Evolutionary conservation across 1,139 yeast species (phyloP).

Genomic region (Cylindricascospora bacillispora): DNA sequence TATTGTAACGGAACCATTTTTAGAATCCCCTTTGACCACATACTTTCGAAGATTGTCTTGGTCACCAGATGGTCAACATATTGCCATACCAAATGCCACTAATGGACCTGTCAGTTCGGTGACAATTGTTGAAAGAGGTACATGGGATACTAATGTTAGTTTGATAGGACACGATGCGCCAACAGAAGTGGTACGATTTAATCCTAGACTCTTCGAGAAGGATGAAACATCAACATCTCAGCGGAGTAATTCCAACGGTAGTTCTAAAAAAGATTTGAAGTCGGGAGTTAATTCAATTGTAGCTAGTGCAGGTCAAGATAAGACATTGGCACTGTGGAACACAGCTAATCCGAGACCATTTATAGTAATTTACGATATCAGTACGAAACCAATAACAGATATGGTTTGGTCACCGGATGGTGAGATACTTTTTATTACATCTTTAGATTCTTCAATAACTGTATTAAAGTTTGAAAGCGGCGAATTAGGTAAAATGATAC

Average conservation of each 20-base stretch:
- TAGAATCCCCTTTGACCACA: conserved; percentile 80
- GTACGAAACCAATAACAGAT: conserved; percentile 55
- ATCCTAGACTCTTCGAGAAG: conserved; percentile 48
- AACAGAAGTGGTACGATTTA: conserved; percentile 83
- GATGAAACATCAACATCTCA: conserved; percentile 3
- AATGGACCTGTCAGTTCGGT: conserved; percentile 93
- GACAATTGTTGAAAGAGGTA: conserved; percentile 78
- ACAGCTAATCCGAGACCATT: conserved; percentile 50
- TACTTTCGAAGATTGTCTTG: conserved; percentile 87
- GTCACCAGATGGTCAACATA: conserved; percentile 97
- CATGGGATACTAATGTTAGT: conserved; percentile 81
- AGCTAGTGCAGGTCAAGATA: conserved; percentile 75
- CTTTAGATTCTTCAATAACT: conserved; percentile 76
- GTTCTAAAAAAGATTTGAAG: conserved; percentile 9
- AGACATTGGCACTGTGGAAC: conserved; percentile 59
- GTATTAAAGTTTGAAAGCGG: conserved; percentile 52
- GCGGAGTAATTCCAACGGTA: conserved; percentile 4
- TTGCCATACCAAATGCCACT: conserved; percentile 94
- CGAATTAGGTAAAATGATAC: conserved; percentile 66
- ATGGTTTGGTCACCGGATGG: conserved; percentile 77
- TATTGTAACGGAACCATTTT: conserved; percentile 71
- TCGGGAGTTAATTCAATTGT: conserved; percentile 39
- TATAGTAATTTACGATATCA: conserved; percentile 50
- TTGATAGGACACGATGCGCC: conserved; percentile 95
- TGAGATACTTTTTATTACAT: conserved; percentile 51